Conservation (phyloP, 495 filamentous ascomycete species). For the Pseudevernia furfuracea region DNA sequence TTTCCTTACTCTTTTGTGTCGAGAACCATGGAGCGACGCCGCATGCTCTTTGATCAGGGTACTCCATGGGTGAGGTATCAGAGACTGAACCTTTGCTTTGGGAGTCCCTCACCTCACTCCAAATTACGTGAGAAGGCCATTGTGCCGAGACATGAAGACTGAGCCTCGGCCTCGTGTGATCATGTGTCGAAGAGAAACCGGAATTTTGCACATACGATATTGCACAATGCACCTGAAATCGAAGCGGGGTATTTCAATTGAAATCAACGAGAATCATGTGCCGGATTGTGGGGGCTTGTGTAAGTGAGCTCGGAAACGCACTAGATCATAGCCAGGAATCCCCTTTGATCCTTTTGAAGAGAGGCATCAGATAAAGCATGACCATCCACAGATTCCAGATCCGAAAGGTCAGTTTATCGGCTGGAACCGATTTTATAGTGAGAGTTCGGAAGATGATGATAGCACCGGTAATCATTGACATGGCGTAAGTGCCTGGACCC, state of each 20-base stretch:
- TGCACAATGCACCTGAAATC: background rate
- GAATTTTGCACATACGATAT: background rate
- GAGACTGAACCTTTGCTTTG: background rate
- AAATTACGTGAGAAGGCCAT: background rate
- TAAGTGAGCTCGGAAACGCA: background rate
- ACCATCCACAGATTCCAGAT: slow-evolving; percentile 21
- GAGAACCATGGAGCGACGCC: background rate
- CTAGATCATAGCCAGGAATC: slow-evolving; percentile 2
- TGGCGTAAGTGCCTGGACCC: background rate
- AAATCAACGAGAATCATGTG: background rate
- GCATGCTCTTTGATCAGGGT: background rate
- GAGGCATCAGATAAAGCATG: slow-evolving; percentile 14
- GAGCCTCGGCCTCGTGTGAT: background rate
- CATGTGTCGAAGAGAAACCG: background rate
- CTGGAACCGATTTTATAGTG: background rate
- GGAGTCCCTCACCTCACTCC: background rate
- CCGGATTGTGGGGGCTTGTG: background rate
- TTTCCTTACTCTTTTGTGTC: background rate
- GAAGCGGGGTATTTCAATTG: background rate
- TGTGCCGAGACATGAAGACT: background rate
- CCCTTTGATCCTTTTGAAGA: slow-evolving; percentile 12
- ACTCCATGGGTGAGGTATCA: background rate
- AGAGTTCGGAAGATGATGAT: slow-evolving; percentile 10
- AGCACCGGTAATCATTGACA: background rate
- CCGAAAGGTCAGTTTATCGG: slow-evolving; percentile 19